phyloP scores from a whole-genome alignment of 2,329 filamentous ascomycete species.

The Trichoderma koningii region DNA sequence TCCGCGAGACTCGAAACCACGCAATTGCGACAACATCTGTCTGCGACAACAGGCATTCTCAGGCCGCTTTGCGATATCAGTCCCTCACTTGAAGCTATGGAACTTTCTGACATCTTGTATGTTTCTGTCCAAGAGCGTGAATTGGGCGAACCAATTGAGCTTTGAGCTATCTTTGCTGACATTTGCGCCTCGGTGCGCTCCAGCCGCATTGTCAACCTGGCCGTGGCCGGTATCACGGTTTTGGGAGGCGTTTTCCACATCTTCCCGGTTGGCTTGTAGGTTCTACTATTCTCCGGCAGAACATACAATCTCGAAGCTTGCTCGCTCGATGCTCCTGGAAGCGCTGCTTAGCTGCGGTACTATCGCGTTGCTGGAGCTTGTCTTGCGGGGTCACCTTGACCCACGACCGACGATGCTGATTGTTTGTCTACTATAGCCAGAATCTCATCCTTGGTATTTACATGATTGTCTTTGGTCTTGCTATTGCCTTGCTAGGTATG shows the following conservation, averaged over 20 bases:
- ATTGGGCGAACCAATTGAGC: background rate
- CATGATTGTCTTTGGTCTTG: constrained; percentile 86
- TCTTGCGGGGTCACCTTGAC: background rate
- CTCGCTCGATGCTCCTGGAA: background rate
- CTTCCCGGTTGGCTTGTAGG: constrained; percentile 63
- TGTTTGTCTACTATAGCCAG: constrained; percentile 25
- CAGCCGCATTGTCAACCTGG: constrained; percentile 94
- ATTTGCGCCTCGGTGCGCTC: constrained; percentile 22
- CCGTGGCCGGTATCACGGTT: constrained; percentile 81
- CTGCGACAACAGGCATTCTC: background rate
- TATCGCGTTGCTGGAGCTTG: background rate
- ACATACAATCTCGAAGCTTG: background rate
- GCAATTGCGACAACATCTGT: constrained; percentile 2
- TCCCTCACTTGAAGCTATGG: constrained; percentile 8
- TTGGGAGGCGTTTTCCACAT: constrained; percentile 78
- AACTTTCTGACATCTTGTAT: constrained; percentile 27
- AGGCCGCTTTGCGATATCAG: background rate
- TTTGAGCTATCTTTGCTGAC: constrained; percentile 16
- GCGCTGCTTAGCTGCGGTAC: background rate
- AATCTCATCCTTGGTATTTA: constrained; percentile 79
- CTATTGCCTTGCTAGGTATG: constrained; percentile 66
- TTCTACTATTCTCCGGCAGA: too few relatives aligned
- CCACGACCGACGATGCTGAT: background rate
- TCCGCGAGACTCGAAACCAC: constrained; percentile 19
- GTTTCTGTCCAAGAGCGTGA: background rate